Conservation (phyloP, 2,329 filamentous ascomycete genomes). For the Calonectria honghensis region DNA sequence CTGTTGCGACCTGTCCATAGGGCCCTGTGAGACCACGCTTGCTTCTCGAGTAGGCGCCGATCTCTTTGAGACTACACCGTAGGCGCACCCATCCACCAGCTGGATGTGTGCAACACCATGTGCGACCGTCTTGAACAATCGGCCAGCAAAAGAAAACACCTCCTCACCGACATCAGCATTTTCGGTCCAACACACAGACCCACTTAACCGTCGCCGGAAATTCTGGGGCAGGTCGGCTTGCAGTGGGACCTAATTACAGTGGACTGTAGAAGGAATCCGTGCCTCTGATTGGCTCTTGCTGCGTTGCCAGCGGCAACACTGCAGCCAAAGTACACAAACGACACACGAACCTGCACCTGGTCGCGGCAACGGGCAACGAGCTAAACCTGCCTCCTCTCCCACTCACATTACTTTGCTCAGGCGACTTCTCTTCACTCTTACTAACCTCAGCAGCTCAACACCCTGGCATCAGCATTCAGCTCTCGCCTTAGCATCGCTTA, state of each 20-base stretch:
- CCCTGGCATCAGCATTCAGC: slow-evolving; percentile 34
- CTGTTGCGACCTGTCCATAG: not conserved
- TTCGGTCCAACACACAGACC: not conserved
- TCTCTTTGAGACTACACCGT: not conserved
- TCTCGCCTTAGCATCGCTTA: slow-evolving; percentile 55
- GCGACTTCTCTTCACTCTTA: slow-evolving; percentile 46
- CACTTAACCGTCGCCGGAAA: slow-evolving; percentile 4
- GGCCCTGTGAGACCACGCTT: not conserved
- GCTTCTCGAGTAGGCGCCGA: not conserved
- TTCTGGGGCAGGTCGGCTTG: slow-evolving; percentile 18
- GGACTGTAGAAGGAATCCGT: slow-evolving; percentile 19
- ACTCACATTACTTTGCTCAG: slow-evolving; percentile 43
- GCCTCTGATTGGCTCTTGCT: not conserved
- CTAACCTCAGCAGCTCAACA: slow-evolving; percentile 47
- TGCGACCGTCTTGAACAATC: slow-evolving; percentile 9
- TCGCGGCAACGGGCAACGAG: slow-evolving; percentile 46
- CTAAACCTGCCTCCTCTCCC: slow-evolving; percentile 38
- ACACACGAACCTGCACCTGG: slow-evolving; percentile 35
- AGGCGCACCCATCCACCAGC: not conserved
- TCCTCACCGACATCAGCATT: slow-evolving; percentile 12
- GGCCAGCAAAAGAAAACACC: slow-evolving; percentile 7
- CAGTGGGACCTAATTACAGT: slow-evolving; percentile 26
- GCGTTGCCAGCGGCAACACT: slow-evolving; percentile 59
- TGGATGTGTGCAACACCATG: slow-evolving; percentile 11
- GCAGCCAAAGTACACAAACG: slow-evolving; percentile 61